A percentile compares a stretch with the other conserved stretches of the same genome.
These are phyloP conservation scores for Tetragonia tetragonoides DNA, from an alignment of 148 eudicot species.

Conservation along the genomic window DNA sequence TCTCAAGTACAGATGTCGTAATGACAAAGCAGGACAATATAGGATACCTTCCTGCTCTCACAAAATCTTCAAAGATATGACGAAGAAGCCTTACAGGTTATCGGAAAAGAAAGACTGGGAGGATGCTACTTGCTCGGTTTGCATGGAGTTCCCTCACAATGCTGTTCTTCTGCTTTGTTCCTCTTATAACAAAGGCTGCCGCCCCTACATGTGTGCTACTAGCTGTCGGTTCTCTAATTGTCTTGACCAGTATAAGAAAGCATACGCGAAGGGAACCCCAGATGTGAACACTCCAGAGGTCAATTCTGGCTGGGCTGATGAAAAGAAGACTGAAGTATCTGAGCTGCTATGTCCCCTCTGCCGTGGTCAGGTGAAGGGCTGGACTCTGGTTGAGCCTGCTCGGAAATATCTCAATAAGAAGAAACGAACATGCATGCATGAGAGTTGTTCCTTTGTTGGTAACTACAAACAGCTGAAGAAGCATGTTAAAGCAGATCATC, in stretches of 20 bases:
- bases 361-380: constrained; percentile 90
- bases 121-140: constrained; percentile 52
- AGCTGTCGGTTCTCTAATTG: constrained; percentile 52
- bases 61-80: constrained; percentile 42
- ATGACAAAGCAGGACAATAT: constrained; percentile 25
- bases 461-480: constrained; percentile 65
- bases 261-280: constrained; percentile 44
- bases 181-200: constrained; percentile 59
- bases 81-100: constrained; percentile 31
- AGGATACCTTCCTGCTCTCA: constrained; percentile 37
- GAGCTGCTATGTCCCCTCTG: constrained; percentile 78
- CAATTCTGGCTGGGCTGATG: constrained; percentile 24
- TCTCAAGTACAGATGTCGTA: constrained; percentile 32
- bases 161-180: constrained; percentile 59
- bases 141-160: constrained; percentile 59
- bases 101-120: constrained; percentile 49
- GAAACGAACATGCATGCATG: constrained; percentile 68
- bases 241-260: constrained; percentile 51
- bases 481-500: constrained; percentile 67
- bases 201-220: constrained; percentile 65
- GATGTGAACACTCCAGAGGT: constrained; percentile 16
- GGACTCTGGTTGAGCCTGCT: constrained; percentile 74
- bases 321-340: constrained; percentile 34
- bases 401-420: constrained; percentile 58
- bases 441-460: constrained; percentile 64